Evolutionary conservation across 768 basidiomycete species (phyloP), one percentile per base, ranked within the genome.

Genomic region (Leccinum boreale): DNA sequence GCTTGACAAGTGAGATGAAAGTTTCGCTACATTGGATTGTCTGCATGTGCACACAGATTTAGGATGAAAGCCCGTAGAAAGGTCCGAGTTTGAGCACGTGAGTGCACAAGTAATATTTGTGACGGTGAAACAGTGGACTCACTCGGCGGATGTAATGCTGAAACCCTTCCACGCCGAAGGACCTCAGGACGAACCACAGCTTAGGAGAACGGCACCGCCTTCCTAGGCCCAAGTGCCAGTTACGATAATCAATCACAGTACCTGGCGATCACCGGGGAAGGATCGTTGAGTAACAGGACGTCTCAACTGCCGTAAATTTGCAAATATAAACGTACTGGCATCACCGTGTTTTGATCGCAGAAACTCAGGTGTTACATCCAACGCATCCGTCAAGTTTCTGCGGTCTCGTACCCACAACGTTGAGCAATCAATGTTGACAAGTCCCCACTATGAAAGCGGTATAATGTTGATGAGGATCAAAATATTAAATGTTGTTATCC

Each of bases 151-250:
- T 87, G 67, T 96, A 85, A 14, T 73, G 77, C 58, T 83, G 85
- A 76, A 95, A 94, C 1, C 94, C 94, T 50, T 85, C 75, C 11
- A 84, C 80, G 6, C 94, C 94, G 62, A 81, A 95, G 60, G 88
- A 87, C 14, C 94, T 82, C 49, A 97, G 74, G 24, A 95, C 90
- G 69, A 97, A 97, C 92, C 92, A 96, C 7, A 97, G 61, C 70
- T 97, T 97, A 60, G 95, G 78, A 21, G 92, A 89, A 35, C 95
- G 82, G 80, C 96, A 97, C 45, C 90, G 84, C n/a, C 93, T 82
- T 12, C 92, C 92, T 3, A 96, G 84, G 7, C 80, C 79, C 23
- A 92, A 75, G 66, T 91, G 89, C 90, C 90, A 92, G 69, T 93
- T 91, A 17, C 90, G 83, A 65, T 90, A 93, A 66, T 98, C 94